These are phyloP conservation scores for Aspergillus ellipticus DNA, from an alignment of 495 filamentous ascomycete species.

Conservation along the genomic window DNA sequence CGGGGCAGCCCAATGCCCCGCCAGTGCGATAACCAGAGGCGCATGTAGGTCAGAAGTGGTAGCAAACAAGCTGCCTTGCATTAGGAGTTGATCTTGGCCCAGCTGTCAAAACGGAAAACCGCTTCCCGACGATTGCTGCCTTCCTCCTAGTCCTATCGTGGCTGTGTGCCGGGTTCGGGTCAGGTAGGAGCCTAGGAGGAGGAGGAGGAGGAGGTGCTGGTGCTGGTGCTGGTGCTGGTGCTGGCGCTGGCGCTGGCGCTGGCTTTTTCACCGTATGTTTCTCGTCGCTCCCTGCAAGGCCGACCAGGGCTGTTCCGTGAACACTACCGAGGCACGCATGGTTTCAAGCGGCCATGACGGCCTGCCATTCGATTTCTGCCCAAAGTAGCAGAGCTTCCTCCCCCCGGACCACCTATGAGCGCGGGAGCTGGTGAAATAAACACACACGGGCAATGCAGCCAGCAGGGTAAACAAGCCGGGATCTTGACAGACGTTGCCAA, in stretches of 20 bases:
- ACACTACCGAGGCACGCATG: conserved; percentile 12
- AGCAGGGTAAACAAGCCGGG: conserved; percentile 8
- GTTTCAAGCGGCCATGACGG: conserved; percentile 3
- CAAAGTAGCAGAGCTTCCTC: conserved; percentile 15
- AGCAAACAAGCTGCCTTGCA: conserved; percentile 16
- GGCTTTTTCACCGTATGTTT: conserved; percentile 25
- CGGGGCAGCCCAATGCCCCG: conserved; percentile 13
- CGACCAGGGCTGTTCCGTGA: conserved; percentile 14
- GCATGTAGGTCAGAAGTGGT: conserved; percentile 1
- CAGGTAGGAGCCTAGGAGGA: too few relatives aligned
- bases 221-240: neutral
- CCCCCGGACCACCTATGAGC: conserved; percentile 12
- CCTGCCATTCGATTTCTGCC: conserved; percentile 23
- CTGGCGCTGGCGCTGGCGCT: too few relatives aligned
- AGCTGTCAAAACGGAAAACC: conserved; percentile 10
- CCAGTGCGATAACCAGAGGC: conserved; percentile 3
- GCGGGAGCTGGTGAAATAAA: conserved; percentile 12
- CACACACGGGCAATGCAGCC: conserved; percentile 15
- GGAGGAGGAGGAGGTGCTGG: neutral
- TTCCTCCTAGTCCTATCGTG: conserved; percentile 4
- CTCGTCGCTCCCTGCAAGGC: conserved; percentile 15
- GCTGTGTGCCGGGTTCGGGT: conserved; percentile 15
- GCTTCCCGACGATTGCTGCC: conserved; percentile 11
- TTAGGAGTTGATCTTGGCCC: conserved; percentile 8
- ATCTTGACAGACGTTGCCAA: conserved; percentile 17